Base-by-base conservation (phyloP, 345 rosid genomes). In the Litchi chinensis region DNA sequence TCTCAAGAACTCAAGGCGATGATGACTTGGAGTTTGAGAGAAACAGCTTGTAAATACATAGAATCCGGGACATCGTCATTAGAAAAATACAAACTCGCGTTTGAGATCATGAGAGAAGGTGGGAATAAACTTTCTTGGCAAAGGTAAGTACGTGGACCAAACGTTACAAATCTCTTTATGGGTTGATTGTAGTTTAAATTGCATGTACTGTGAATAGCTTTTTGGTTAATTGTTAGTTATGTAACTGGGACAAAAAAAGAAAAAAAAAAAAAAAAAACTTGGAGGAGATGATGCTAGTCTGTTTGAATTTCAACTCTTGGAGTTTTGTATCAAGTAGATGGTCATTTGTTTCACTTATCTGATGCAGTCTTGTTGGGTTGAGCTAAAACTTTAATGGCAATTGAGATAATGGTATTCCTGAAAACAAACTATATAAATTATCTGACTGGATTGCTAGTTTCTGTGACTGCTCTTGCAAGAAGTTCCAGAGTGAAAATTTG, bases 11-110 rank as follows among this genome's bases (percentile, higher is more conserved):
- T 89, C 0, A 90, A 87, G 87, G 82, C 93, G 18, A 78, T 88
- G 83, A 91, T 95, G 92, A 81, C 77, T 64, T 95, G 98, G 98
- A 95, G 98, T 85, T 85, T 95, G 81, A 90, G 98, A 68, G 98
- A 95, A 79, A 84, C 96, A 79, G 95, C 95, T 32, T 84, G 93
- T 75, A 91, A 87, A 88, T 95, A 88, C 76, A 79, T 92, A 77
- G 97, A 93, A 82, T 87, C 87, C 44, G 97, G 98, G 22, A 74
- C 92, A 59, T 70, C 90, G 60, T 90, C 95, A 40, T 79, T 91
- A 65, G 98, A 88, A 71, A 92, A 89, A 74, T 92, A 90, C 87
- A 95, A 90, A 79, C 87, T 92, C 79, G 97, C 97, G 19, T 85
- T 86, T 84, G 95, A 95, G 85, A 90, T 90, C 48, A 81, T 93